Evolutionary conservation across 768 basidiomycete species (phyloP), one percentile per base, ranked within the genome.

Genomic region (Calvatia gigantea): DNA sequence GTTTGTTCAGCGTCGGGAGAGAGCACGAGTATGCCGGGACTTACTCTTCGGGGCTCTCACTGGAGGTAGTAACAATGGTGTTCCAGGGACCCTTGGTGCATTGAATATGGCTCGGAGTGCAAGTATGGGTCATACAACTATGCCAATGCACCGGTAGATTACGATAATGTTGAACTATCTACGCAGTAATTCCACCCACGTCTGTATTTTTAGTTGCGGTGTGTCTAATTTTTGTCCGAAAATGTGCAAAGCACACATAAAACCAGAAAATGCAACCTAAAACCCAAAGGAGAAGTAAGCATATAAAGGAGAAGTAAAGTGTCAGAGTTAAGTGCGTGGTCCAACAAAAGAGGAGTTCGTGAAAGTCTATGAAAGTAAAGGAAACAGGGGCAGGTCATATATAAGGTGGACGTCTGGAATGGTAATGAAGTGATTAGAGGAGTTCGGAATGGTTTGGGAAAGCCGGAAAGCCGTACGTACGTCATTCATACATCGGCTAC

Each of bases 1-100:
- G 87, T 94, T 91, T 66, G 86, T 90, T 29, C 81, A 82, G 53
- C 76, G 91, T 19, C 74, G 91, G 51, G 87, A 90, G 63, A 80
- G 87, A n/a, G 72, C 74, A 11, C 66, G 81, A 32, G 78, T 75
- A 60, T 85, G 85, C 66, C 74, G 83, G 41, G 83, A 85, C 63
- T 65, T 85, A 44, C 65, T 89, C 37, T 69, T 79, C 3, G 79
- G 78, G 28, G 84, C 86, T 2, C 68, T 87, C 42, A 66, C 71
- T 17, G 76, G 68, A 56, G 73, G 70, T 4, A 69, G 70, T 35
- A 72, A 72, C 8, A 69, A 70, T 35, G 67, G 67, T 28, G 64
- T 64, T 11, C 57, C 67, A 50, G 64, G 67, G 17, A 68, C 69
- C 14, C 65, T 72, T 43, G 61, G 65, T 25, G 64, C 68, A 7